Evolutionary conservation across 2,329 filamentous ascomycete species (phyloP), one percentile per base, ranked within the genome.

Genomic region (Stromatinia cepivora): DNA sequence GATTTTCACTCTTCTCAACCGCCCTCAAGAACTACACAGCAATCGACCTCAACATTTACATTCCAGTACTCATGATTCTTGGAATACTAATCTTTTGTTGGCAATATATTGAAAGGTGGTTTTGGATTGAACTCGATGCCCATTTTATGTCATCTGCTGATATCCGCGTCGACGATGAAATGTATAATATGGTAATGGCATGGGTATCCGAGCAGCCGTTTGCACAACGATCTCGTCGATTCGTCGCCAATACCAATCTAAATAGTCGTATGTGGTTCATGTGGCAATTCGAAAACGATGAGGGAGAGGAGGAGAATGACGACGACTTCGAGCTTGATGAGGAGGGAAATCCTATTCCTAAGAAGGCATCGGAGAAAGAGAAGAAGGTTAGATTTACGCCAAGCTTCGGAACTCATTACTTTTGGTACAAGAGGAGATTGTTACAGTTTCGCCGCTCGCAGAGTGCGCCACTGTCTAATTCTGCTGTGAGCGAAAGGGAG

Each of bases 111-210:
- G 82, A 79, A 66, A 78, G 81, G 3, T 84, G 83, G 73, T 69
- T 86, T 17, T 84, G 82, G 80, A 76, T 78, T 0, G 77, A 84
- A 52, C 72, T 88, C 42, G 81, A 85, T 54, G 75, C 80, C 8
- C 81, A 90, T 74, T 84, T 90, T 73, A 88, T 90, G 82, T 90
- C 87, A 4, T 86, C 85, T 1, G 88, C 89, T 25, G 86, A 89
- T 73, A 86, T 92, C 52, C 84, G 88, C 57, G 84, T 86, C 39
- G 88, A 92, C 69, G 90, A 92, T 74, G 90, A 92, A 77, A 86
- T 90, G 69, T 92, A 91, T 81, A 89, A 89, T 76, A 90, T 91
- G 75, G 75, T 92, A 53, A 91, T 92, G 88, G 83, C 83, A 36
- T 92, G 90, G 90, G 84, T 92, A 3, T 84, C 88, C 2, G 79